phyloP scores from a whole-genome alignment of 2,329 filamentous ascomycete species.

The Hymenoscyphus albidus region DNA sequence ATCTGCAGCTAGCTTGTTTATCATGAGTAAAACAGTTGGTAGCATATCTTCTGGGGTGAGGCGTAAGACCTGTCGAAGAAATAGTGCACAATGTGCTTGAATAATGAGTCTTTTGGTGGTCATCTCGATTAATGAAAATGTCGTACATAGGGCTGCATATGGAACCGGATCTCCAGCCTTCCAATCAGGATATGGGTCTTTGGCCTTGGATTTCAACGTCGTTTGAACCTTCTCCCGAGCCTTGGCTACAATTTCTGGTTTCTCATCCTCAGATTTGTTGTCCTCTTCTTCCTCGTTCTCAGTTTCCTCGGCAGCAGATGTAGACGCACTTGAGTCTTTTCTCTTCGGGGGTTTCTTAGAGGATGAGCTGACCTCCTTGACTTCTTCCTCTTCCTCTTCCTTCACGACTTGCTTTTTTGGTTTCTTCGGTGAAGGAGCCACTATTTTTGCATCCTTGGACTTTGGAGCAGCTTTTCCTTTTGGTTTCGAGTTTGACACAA shows the following conservation, averaged over 20 bases:
- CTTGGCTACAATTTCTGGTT: slow-evolving; percentile 69
- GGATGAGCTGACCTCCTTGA: slow-evolving; percentile 33
- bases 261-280: slow-evolving; percentile 55
- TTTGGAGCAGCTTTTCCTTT: slow-evolving; percentile 43
- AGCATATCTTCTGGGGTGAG: slow-evolving; percentile 85
- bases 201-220: slow-evolving; percentile 62
- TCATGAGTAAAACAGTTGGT: slow-evolving; percentile 88
- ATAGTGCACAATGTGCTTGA: slow-evolving; percentile 80
- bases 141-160: slow-evolving; percentile 90
- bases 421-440: slow-evolving; percentile 20
- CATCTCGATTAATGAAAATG: slow-evolving; percentile 91
- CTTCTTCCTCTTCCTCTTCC: slow-evolving; percentile 38
- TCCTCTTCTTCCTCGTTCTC: slow-evolving; percentile 44
- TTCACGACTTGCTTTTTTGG: slow-evolving; percentile 19
- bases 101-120: slow-evolving; percentile 90
- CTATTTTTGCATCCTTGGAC: slow-evolving; percentile 17
- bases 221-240: slow-evolving; percentile 76
- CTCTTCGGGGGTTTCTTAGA: slow-evolving; percentile 25
- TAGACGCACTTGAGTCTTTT: slow-evolving; percentile 36
- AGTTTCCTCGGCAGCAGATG: slow-evolving; percentile 47
- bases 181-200: slow-evolving; percentile 95
- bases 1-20: slow-evolving; percentile 95
- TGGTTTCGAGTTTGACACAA: slow-evolving; percentile 39
- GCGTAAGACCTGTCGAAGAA: slow-evolving; percentile 89
- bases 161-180: slow-evolving; percentile 82